Base-by-base conservation (phyloP, 2,329 filamentous ascomycete species). In the Stylonectria norvegica region DNA sequence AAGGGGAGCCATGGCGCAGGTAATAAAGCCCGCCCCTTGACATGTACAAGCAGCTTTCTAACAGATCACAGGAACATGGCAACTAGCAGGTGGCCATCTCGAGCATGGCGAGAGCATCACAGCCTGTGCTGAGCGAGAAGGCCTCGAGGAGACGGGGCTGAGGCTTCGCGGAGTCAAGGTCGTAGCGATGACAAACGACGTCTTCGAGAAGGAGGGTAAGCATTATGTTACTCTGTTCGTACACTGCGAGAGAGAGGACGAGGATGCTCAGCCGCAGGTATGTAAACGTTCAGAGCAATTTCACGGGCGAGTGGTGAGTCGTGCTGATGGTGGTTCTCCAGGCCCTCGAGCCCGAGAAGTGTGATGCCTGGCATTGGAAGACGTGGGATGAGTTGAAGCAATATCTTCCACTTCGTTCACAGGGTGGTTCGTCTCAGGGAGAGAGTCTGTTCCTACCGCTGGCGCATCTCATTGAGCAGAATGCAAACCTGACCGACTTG, bases 201-300 rank as follows among this genome's bases (percentile, higher is more conserved):
- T 85, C 1, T 86, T 89, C 57, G 55, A 62, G 2, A 55, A 57
- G 0, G 71, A 75, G n/a, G 63, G 63, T 0, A 86, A 82, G 61
- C 86, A 91, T 57, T 91, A 90, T 55, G 71, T 89, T 36, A 90
- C 86, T 0, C 60, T 89, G 3, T 89, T 86, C 50, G 76, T 88
- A 46, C 65, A 68, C 1, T 79, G 76, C 29, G 63, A 62, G 31
- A 65, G 78, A 50, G 56, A 64, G 0, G 70, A 78, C 18, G 65
- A 70, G 12, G 48, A 55, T 0, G 70, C 70, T 18, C 60, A 76
- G 48, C 75, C 83, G 0, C 40, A 72, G 68, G 82, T 85, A 43
- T 55, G 70, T 62, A 52, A 5, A 43, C 56, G 44, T 27, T 4
- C 10, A 16, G 12, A 12, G 22, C n/a, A n/a, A n/a, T n/a, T n/a